phyloP scores from a whole-genome alignment of 768 basidiomycete species.

The Cytidiella melzeri region DNA sequence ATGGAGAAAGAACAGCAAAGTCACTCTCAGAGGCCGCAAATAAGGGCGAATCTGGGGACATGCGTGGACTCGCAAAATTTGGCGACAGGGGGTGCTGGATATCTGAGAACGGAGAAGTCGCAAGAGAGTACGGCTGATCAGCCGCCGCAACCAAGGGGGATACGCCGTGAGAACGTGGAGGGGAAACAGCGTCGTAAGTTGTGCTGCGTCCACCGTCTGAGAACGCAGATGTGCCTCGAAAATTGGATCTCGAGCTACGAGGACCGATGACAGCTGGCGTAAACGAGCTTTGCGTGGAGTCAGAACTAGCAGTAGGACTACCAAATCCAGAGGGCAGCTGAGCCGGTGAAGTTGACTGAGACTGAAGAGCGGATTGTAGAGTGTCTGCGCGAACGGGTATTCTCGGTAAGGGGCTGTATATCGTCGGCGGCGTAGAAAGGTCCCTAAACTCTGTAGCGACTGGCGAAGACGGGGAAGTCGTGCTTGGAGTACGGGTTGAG shows the following conservation, averaged over 20 bases:
- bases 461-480: slow-evolving; percentile 18
- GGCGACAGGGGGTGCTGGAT: slow-evolving; percentile 5
- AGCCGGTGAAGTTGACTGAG: not conserved
- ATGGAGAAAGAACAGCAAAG: slow-evolving; percentile 18
- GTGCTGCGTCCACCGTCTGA: slow-evolving; percentile 8
- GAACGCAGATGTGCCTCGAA: not conserved
- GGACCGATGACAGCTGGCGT: slow-evolving; percentile 15
- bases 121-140: slow-evolving; percentile 4
- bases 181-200: slow-evolving; percentile 2
- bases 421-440: slow-evolving; percentile 3
- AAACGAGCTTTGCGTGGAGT: slow-evolving; percentile 13
- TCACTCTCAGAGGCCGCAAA: slow-evolving; percentile 15
- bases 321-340: slow-evolving; percentile 3
- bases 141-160: not conserved
- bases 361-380: not conserved
- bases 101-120: slow-evolving; percentile 19
- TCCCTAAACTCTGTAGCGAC: not conserved
- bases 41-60: not conserved
- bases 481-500: slow-evolving; percentile 41
- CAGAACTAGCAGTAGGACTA: slow-evolving; percentile 7
- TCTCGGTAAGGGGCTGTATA: slow-evolving; percentile 11
- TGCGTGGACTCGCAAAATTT: not conserved
- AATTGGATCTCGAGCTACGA: not conserved
- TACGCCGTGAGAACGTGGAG: not conserved
- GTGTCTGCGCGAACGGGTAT: not conserved